These are phyloP conservation scores for Herpetospermum pedunculosum DNA, from an alignment of 306 rosid species.

Conservation along the genomic window DNA sequence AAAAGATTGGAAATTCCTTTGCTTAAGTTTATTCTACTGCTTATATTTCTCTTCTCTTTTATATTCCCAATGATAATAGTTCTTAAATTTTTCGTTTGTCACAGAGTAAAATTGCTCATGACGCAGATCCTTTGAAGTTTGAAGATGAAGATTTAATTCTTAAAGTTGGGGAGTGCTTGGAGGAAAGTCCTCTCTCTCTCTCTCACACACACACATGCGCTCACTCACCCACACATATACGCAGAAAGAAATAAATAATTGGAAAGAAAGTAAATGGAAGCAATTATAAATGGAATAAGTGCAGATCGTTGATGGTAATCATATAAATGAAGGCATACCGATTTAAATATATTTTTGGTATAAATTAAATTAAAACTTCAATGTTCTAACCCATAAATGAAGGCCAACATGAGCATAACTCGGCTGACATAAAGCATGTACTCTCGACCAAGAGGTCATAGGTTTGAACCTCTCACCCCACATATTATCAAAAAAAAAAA, in stretches of 20 bases:
- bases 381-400: no score
- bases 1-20: not conserved
- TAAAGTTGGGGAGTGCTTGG: slow-evolving; percentile 87
- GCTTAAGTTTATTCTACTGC: not conserved
- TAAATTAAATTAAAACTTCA: not conserved
- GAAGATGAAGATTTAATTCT: slow-evolving; percentile 77
- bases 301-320: slow-evolving; percentile 6
- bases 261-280: not conserved
- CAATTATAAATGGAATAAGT: not conserved
- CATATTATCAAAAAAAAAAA: no score
- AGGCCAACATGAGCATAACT: no score
- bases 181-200: slow-evolving; percentile 36
- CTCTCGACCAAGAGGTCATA: no score
- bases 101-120: slow-evolving; percentile 71
- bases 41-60: not conserved
- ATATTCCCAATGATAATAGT: not conserved
- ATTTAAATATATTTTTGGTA: not conserved
- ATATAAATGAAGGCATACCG: not conserved
- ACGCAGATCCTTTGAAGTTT: slow-evolving; percentile 47
- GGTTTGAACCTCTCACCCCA: no score
- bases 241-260: not conserved
- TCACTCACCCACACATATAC: not conserved
- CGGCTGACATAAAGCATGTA: no score
- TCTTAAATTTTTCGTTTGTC: slow-evolving; percentile 19
- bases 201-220: not conserved